phyloP scores from a whole-genome alignment of 192 early-diverging fungal genomes.

The Coemansia sp. region DNA sequence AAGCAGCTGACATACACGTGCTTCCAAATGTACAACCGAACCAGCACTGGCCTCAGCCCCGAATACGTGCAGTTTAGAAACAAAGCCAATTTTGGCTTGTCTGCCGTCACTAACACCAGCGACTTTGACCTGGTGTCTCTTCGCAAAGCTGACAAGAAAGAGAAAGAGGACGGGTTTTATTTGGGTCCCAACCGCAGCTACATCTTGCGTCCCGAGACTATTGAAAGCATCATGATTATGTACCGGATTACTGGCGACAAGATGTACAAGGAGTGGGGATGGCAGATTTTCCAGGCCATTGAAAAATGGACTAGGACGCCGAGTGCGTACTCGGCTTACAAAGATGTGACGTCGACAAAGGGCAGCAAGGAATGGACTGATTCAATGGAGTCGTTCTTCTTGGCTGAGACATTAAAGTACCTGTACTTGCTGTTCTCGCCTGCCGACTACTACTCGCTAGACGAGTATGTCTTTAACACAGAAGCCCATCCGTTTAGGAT shows the following conservation, averaged over 20 bases:
- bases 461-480: constrained; percentile 91
- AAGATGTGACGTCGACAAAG: constrained; percentile 43
- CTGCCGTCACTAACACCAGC: constrained; percentile 16
- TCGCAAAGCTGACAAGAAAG: constrained; percentile 6
- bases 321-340: constrained; percentile 62
- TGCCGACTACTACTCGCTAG: constrained; percentile 65
- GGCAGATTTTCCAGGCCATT: constrained; percentile 85
- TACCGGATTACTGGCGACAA: constrained; percentile 82
- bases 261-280: constrained; percentile 71
- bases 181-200: constrained; percentile 54
- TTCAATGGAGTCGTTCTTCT: constrained; percentile 59
- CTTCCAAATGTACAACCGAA: constrained; percentile 74
- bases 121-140: constrained; percentile 38
- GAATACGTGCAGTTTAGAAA: constrained; percentile 83
- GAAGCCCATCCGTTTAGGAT: constrained; percentile 90
- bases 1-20: constrained; percentile 50
- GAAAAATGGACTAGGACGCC: constrained; percentile 74
- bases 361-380: constrained; percentile 29
- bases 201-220: constrained; percentile 71
- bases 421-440: constrained; percentile 84
- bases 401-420: constrained; percentile 94
- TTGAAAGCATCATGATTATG: constrained; percentile 86
- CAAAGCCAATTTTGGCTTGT: constrained; percentile 28
- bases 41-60: constrained; percentile 74
- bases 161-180: constrained; percentile 37